A percentile compares a stretch with the other conserved stretches of the same genome.
Evolutionary conservation across 75 land plant genomes (phyloP).

Genomic region (Chamaecyparis obtusa): DNA sequence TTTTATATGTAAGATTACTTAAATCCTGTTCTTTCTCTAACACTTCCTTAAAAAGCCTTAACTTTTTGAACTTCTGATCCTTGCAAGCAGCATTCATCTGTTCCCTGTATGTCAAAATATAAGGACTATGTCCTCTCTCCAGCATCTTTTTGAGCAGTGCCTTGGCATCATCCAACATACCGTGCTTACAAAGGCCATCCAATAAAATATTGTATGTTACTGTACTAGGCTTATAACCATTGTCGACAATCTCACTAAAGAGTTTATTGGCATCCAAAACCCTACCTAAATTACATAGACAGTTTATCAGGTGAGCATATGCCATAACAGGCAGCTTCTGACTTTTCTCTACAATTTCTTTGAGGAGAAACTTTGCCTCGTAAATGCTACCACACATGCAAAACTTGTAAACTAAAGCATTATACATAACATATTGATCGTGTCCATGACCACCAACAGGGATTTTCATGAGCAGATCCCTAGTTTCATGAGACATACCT

Average conservation of each 20-base stretch:
- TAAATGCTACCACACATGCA: constrained; percentile 6
- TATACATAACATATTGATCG: constrained; percentile 5
- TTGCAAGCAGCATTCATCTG: constrained; percentile 25
- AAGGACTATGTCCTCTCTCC: constrained; percentile 28
- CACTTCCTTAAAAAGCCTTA: constrained; percentile 34
- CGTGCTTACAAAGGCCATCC: constrained; percentile 39
- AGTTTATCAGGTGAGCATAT: constrained; percentile 24
- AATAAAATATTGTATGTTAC: constrained; percentile 31
- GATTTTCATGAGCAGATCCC: neutral
- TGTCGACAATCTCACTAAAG: constrained; percentile 15
- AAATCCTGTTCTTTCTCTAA: constrained; percentile 14
- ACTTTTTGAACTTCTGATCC: constrained; percentile 30
- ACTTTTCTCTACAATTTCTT: constrained; percentile 11
- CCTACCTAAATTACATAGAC: constrained; percentile 12
- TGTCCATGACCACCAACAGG: neutral
- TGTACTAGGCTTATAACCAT: constrained; percentile 2
- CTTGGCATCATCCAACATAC: constrained; percentile 38
- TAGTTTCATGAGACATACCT: neutral
- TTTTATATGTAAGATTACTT: constrained; percentile 13
- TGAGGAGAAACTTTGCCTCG: constrained; percentile 12
- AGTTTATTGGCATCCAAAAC: constrained; percentile 18
- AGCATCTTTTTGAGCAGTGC: constrained; percentile 31
- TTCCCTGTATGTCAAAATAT: constrained; percentile 30
- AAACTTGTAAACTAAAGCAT: neutral
- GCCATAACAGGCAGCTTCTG: constrained; percentile 8